phyloP scores from a whole-genome alignment of 305 asterid genomes.

The Striga hermonthica region DNA sequence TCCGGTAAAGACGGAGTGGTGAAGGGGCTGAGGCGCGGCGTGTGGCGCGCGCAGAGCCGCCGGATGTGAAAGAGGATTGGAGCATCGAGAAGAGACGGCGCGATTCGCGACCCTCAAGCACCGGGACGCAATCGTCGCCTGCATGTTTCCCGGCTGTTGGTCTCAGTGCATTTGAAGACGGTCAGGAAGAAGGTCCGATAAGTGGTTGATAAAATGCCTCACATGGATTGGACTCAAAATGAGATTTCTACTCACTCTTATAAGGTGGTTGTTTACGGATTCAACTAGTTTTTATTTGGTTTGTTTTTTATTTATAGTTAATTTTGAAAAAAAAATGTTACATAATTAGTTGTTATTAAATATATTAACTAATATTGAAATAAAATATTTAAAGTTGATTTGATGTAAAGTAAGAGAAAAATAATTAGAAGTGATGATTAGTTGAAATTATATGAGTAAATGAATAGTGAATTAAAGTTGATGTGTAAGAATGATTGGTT shows the following conservation, averaged over 20 bases:
- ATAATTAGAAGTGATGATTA: too few relatives aligned
- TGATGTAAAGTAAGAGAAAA: too few relatives aligned
- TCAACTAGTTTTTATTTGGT: too few relatives aligned
- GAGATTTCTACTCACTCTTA: constrained; percentile 1
- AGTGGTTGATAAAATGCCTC: constrained; percentile 40
- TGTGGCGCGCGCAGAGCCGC: constrained; percentile 29
- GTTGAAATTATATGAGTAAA: too few relatives aligned
- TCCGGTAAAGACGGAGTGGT: constrained; percentile 34
- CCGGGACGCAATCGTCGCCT: constrained; percentile 42
- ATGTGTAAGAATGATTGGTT: too few relatives aligned
- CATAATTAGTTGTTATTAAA: too few relatives aligned
- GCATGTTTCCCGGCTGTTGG: constrained; percentile 34
- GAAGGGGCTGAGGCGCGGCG: constrained; percentile 28
- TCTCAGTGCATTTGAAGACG: constrained; percentile 34
- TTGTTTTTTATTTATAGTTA: too few relatives aligned
- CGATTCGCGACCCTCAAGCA: constrained; percentile 43
- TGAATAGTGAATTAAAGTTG: too few relatives aligned
- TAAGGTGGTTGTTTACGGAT: too few relatives aligned
- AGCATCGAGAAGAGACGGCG: constrained; percentile 31
- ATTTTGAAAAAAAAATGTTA: too few relatives aligned
- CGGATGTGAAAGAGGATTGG: constrained; percentile 23
- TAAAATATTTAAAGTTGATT: too few relatives aligned
- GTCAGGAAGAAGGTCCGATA: constrained; percentile 15
- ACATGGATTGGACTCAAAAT: constrained; percentile 20
- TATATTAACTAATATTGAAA: too few relatives aligned